phyloP scores from a whole-genome alignment of 345 rosid species.

The Gossypium sturtianum region DNA sequence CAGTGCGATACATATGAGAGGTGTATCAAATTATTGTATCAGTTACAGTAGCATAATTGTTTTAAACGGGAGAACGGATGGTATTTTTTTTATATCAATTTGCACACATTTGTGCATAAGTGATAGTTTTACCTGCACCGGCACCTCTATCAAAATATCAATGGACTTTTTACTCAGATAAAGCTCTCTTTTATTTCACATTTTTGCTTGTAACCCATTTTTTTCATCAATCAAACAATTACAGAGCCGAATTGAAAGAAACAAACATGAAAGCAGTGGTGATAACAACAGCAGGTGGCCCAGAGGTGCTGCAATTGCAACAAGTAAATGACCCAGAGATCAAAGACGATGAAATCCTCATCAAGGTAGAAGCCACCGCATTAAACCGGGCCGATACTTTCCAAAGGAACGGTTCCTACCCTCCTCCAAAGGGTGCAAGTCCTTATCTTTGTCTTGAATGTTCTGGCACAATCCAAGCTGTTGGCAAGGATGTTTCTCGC shows the following conservation, averaged over 20 bases:
- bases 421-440: slow-evolving; percentile 79
- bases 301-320: slow-evolving; percentile 68
- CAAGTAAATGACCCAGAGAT: slow-evolving; percentile 64
- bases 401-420: slow-evolving; percentile 63
- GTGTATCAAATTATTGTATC: too few species aligned
- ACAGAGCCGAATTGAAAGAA: not conserved
- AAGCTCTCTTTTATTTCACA: too few species aligned
- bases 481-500: slow-evolving; percentile 57
- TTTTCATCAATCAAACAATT: not conserved
- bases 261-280: slow-evolving; percentile 72
- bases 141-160: too few species aligned
- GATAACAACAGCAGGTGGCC: slow-evolving; percentile 66
- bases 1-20: too few species aligned
- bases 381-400: slow-evolving; percentile 72
- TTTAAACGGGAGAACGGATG: too few species aligned
- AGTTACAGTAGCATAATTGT: too few species aligned
- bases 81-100: too few species aligned
- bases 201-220: not conserved
- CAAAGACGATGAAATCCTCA: slow-evolving; percentile 63
- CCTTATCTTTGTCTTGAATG: slow-evolving; percentile 76
- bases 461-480: slow-evolving; percentile 63
- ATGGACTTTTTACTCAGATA: too few species aligned
- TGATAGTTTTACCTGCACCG: too few species aligned
- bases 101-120: too few species aligned
- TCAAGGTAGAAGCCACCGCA: slow-evolving; percentile 71